Conservation (phyloP, 2,329 filamentous ascomycete species). For the Helotiales sp. region DNA sequence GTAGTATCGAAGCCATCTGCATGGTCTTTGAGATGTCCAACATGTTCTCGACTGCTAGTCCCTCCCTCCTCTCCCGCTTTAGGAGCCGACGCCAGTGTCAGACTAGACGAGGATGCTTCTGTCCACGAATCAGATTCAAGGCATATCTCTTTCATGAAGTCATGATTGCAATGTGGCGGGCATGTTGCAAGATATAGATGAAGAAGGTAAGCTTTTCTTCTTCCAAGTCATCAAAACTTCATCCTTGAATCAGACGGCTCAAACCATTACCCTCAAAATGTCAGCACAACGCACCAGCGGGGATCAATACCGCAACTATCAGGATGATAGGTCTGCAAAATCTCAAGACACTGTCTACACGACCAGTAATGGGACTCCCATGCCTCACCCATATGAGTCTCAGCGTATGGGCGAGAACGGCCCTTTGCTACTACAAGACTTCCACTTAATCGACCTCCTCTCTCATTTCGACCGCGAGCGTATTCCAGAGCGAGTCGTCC, state of each 20-base stretch:
- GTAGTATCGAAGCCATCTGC: too few relatives aligned
- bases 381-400: slow-evolving; percentile 57
- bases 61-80: too few relatives aligned
- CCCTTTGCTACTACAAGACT: slow-evolving; percentile 57
- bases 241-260: not conserved
- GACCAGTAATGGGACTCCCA: slow-evolving; percentile 42
- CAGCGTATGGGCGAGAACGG: slow-evolving; percentile 47
- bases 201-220: too few relatives aligned
- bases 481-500: slow-evolving; percentile 57
- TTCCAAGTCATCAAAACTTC: too few relatives aligned
- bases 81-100: too few relatives aligned
- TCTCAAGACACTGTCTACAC: slow-evolving; percentile 50
- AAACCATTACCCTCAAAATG: slow-evolving; percentile 11
- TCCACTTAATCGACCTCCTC: slow-evolving; percentile 61
- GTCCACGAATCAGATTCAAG: too few relatives aligned
- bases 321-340: slow-evolving; percentile 40
- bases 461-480: slow-evolving; percentile 62
- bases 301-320: slow-evolving; percentile 41
- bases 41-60: too few relatives aligned
- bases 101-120: too few relatives aligned
- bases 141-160: too few relatives aligned
- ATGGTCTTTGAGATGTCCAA: too few relatives aligned
- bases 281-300: slow-evolving; percentile 37
- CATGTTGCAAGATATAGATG: too few relatives aligned
- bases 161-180: too few relatives aligned